Conservation (phyloP, 257 asterid genomes). For the Solanum corneliomulleri region DNA sequence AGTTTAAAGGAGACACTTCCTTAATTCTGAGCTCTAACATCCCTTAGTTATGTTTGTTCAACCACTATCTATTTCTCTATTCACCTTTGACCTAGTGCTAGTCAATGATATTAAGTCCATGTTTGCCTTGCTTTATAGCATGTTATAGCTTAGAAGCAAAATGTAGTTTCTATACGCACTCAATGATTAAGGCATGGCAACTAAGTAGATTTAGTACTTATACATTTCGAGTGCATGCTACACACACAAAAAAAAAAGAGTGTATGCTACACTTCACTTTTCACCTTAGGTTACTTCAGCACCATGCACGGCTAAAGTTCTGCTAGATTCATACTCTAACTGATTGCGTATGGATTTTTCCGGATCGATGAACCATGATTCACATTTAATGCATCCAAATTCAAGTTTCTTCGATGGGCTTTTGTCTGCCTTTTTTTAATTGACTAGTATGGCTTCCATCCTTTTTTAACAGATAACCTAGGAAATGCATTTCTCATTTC, state of each 20-base stretch:
- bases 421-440: neutral
- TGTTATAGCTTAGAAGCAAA: neutral
- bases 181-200: neutral
- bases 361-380: neutral
- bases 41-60: neutral
- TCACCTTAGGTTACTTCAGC: neutral
- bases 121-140: neutral
- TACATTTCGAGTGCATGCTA: neutral
- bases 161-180: neutral
- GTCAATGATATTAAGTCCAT: neutral
- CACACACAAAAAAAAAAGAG: neutral
- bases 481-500: slow-evolving; percentile 88
- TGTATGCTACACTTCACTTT: neutral
- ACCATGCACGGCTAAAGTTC: neutral
- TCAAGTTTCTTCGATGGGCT: neutral
- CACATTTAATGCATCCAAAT: neutral
- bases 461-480: slow-evolving; percentile 52
- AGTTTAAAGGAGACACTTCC: neutral
- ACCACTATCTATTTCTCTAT: neutral
- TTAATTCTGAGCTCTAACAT: neutral
- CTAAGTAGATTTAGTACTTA: neutral
- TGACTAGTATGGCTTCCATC: neutral
- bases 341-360: neutral
- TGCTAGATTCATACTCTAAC: neutral
- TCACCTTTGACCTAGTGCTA: neutral